Percentiles rank a stretch among this genome's conserved stretches.
Evolutionary conservation across 306 rosid species (phyloP).

Genomic region (Trifolium repens): DNA sequence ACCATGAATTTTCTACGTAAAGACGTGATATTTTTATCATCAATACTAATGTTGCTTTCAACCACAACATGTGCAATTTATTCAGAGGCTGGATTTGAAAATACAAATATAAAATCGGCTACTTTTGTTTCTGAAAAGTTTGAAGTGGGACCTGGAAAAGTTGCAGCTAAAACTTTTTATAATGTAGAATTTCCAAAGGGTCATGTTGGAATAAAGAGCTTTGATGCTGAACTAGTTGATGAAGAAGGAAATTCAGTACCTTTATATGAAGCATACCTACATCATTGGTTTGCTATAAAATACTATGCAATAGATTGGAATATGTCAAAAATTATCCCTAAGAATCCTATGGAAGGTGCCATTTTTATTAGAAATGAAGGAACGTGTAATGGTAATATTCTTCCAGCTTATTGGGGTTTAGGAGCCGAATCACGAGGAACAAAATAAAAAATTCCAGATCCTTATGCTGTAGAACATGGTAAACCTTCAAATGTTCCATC

Average conservation of each 20-base stretch:
- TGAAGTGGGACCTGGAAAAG: slow-evolving; percentile 9
- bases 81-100: neutral
- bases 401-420: neutral
- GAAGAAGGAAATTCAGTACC: no score
- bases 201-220: no score
- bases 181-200: no score
- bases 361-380: neutral
- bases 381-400: neutral
- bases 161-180: neutral
- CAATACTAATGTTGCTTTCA: neutral
- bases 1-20: neutral
- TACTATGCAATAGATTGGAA: no score
- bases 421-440: neutral
- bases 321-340: neutral
- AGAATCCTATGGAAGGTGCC: neutral
- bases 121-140: slow-evolving; percentile 13
- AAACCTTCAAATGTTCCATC: neutral
- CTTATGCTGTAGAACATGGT: neutral
- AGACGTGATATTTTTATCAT: neutral
- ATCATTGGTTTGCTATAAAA: no score
- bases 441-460: neutral
- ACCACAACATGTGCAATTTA: neutral
- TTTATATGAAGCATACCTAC: no score
- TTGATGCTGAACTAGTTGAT: no score
- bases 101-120: neutral